Conservation (phyloP, 139 green algal genomes). For the Haematococcus lacustris region DNA sequence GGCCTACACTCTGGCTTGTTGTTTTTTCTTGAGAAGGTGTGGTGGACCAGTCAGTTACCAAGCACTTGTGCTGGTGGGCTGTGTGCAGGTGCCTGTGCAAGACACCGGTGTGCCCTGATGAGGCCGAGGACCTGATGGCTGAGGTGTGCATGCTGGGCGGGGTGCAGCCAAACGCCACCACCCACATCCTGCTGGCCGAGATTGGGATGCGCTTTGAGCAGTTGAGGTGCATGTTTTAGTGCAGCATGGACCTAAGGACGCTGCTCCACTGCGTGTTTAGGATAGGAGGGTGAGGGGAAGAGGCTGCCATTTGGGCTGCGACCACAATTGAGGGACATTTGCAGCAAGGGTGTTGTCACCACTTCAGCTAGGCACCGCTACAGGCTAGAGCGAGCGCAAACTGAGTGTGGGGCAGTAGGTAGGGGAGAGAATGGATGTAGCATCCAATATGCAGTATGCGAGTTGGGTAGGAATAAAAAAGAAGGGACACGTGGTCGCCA, state of each 20-base stretch:
- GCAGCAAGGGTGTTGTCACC: neutral
- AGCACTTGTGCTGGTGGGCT: neutral
- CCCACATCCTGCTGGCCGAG: constrained; percentile 6
- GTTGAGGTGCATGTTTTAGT: neutral
- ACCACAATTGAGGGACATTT: neutral
- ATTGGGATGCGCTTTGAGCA: constrained; percentile 13
- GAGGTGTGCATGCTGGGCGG: constrained; percentile 9
- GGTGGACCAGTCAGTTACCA: no score
- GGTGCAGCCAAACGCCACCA: constrained; percentile 7
- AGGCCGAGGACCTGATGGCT: constrained; percentile 8
- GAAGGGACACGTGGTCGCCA: no score
- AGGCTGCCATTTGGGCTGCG: neutral
- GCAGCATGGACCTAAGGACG: neutral
- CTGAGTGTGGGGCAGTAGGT: no score
- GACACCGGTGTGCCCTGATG: constrained; percentile 1
- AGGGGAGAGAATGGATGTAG: no score
- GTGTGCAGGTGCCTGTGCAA: constrained; percentile 8
- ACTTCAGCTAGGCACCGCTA: neutral
- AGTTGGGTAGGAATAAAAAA: no score
- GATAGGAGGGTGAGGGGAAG: neutral
- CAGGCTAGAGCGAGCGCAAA: no score
- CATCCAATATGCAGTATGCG: no score
- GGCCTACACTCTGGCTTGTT: neutral
- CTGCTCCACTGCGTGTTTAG: neutral
- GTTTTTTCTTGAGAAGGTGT: neutral